These are phyloP conservation scores for Crithidia mellificae DNA, from an alignment of 208 protist genomes.

Conservation along the genomic window DNA sequence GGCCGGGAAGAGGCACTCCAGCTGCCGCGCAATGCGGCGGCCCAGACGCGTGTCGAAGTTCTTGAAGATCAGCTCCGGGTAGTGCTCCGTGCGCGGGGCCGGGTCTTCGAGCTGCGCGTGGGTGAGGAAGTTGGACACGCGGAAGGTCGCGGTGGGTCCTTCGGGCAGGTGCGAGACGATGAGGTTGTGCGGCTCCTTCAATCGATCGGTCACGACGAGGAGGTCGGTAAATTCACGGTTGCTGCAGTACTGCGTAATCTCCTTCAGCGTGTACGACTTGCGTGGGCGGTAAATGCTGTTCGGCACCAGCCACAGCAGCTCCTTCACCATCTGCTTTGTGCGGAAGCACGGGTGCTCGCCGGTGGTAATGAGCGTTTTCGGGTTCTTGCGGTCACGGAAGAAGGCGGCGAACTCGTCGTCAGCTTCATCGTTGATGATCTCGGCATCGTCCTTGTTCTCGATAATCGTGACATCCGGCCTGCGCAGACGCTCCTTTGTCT, in stretches of 20 bases:
- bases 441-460: conserved; percentile 67
- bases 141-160: conserved; percentile 89
- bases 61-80: conserved; percentile 94
- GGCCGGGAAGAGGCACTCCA: conserved; percentile 89
- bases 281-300: conserved; percentile 86
- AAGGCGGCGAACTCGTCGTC: conserved; percentile 90
- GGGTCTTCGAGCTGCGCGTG: conserved; percentile 81
- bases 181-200: conserved; percentile 87
- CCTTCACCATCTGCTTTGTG: conserved; percentile 87
- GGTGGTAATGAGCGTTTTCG: conserved; percentile 88
- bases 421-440: conserved; percentile 86
- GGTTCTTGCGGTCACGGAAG: conserved; percentile 69
- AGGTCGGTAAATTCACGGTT: conserved; percentile 92
- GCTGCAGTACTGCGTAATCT: conserved; percentile 91
- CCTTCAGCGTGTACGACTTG: conserved; percentile 89
- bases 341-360: conserved; percentile 84
- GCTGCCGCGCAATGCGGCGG: conserved; percentile 79
- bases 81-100: conserved; percentile 88
- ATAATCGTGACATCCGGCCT: conserved; percentile 75
- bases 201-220: conserved; percentile 83
- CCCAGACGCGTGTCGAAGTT: conserved; percentile 93
- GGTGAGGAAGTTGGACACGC: conserved; percentile 85
- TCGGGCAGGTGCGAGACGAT: conserved; percentile 90
- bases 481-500: conserved; percentile 90
- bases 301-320: conserved; percentile 88